A percentile compares a stretch with the other conserved stretches of the same genome.
These are phyloP conservation scores for Fagus crenata DNA, from an alignment of 306 rosid genomes.

Conservation along the genomic window DNA sequence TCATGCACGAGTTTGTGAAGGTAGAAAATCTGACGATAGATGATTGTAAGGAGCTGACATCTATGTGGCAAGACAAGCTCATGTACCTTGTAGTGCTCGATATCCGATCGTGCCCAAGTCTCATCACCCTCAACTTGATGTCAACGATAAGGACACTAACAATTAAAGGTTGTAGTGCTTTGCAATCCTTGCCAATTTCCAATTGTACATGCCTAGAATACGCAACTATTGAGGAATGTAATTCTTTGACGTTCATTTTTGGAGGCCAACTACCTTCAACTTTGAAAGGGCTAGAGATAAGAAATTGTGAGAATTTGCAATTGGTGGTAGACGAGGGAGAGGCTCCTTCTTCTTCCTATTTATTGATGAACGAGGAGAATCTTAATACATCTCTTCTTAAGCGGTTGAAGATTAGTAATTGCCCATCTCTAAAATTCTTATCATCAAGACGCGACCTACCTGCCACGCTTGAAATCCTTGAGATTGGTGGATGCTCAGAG, in stretches of 20 bases:
- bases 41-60: not conserved
- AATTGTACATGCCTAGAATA: constrained; percentile 1
- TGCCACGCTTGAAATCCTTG: too few species aligned
- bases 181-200: not conserved
- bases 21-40: not conserved
- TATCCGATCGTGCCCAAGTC: too few species aligned
- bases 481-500: too few species aligned
- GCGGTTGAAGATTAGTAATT: rapidly evolving
- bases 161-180: not conserved
- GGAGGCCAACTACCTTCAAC: constrained; percentile 11
- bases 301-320: not conserved
- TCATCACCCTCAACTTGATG: too few species aligned
- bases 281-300: not conserved
- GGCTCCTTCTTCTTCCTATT: too few species aligned
- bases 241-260: constrained; percentile 12
- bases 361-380: too few species aligned
- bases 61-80: not conserved
- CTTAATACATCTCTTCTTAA: not conserved
- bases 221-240: not conserved
- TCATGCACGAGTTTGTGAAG: not conserved
- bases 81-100: too few species aligned
- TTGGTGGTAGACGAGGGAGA: not conserved
- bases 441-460: too few species aligned
- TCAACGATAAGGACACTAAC: too few species aligned
- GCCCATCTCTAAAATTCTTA: not conserved